Conservation (phyloP, 352 stramenopile species). For the Globisporangium spiculum region DNA sequence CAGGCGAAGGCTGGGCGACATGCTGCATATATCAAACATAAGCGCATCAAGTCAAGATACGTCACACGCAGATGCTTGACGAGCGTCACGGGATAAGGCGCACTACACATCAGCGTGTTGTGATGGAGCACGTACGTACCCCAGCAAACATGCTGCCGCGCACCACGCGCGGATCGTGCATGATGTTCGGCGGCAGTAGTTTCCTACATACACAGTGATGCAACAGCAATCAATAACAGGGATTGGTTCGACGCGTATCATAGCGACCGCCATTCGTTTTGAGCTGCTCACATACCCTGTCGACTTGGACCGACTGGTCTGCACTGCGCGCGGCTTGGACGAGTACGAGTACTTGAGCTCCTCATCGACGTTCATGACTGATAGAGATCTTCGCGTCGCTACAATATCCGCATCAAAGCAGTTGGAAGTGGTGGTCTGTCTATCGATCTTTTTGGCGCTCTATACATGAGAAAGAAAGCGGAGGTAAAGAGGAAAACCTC, state of each 20-base stretch:
- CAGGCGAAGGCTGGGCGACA: constrained; percentile 14
- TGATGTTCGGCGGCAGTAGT: constrained; percentile 53
- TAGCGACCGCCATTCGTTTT: background rate
- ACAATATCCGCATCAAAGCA: background rate
- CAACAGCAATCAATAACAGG: background rate
- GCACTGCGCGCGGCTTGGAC: constrained; percentile 69
- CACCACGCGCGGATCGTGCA: constrained; percentile 67
- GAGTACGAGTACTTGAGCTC: constrained; percentile 78
- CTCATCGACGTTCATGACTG: constrained; percentile 36
- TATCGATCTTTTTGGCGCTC: no score
- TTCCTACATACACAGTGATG: constrained; percentile 20
- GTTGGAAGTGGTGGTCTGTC: background rate
- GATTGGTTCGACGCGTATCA: background rate
- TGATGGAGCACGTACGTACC: constrained; percentile 31
- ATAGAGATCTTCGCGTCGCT: background rate
- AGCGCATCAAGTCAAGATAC: no score
- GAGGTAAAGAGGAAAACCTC: no score
- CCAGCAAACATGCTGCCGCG: constrained; percentile 62
- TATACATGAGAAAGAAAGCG: no score
- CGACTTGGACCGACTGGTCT: constrained; percentile 55
- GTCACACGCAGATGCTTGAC: no score
- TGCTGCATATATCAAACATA: background rate
- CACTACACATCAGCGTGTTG: background rate
- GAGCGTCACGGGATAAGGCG: background rate
- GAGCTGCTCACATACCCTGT: constrained; percentile 14